Percentiles rank a stretch among this genome's conserved stretches.
phyloP scores from a whole-genome alignment of 1,139 yeast species.

The Yamadazyma atlantica region DNA sequence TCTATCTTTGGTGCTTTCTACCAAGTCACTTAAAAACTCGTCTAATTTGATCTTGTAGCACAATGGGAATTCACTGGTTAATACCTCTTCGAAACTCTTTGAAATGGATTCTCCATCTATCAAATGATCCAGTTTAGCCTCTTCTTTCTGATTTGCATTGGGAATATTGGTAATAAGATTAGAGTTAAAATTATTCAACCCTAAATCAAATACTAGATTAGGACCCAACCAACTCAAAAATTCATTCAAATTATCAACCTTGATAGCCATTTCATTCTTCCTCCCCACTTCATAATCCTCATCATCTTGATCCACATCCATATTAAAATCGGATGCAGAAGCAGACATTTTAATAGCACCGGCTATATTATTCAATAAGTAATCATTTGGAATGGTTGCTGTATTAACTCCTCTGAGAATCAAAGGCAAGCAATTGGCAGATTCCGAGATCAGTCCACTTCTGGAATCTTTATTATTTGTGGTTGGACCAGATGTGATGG shows the following conservation, averaged over 20 bases:
- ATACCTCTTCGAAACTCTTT: constrained; percentile 12
- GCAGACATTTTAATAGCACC: constrained; percentile 19
- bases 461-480: constrained; percentile 3
- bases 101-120: constrained; percentile 12
- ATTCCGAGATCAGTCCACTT: constrained; percentile 23
- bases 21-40: constrained; percentile 31
- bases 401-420: constrained; percentile 61
- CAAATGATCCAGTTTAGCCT: constrained; percentile 1
- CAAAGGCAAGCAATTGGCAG: constrained; percentile 62
- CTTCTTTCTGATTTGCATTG: background rate
- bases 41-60: constrained; percentile 32
- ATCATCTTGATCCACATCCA: constrained; percentile 39
- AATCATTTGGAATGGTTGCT: constrained; percentile 55
- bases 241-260: constrained; percentile 29
- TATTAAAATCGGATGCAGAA: constrained; percentile 26
- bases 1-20: constrained; percentile 15
- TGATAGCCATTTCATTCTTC: constrained; percentile 33
- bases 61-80: constrained; percentile 31
- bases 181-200: constrained; percentile 21
- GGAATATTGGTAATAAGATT: constrained; percentile 18
- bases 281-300: constrained; percentile 33
- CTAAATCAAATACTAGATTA: constrained; percentile 39
- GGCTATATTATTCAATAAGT: constrained; percentile 37
- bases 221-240: constrained; percentile 35
- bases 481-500: background rate